Evolutionary conservation across 2,329 filamentous ascomycete genomes (phyloP).

Genomic region (Alternaria sp.): DNA sequence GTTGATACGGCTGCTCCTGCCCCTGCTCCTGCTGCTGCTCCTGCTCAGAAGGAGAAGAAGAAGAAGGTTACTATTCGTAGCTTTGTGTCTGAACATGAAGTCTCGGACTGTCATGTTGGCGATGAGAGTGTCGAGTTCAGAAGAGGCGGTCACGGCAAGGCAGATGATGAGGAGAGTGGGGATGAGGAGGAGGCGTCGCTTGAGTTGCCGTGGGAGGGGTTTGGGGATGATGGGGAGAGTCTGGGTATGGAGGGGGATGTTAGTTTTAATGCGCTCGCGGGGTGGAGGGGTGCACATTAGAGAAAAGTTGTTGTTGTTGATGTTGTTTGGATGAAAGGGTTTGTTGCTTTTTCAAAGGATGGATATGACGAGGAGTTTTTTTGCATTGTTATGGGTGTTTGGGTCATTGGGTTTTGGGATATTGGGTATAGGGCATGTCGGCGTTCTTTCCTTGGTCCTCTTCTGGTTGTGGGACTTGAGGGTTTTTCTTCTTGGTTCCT

Average conservation of each 20-base stretch:
- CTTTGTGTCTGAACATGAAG: conserved; percentile 27
- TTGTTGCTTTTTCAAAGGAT: background rate
- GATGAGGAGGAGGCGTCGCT: conserved; percentile 35
- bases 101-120: conserved; percentile 15
- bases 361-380: background rate
- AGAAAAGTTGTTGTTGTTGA: too few relatives aligned
- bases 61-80: conserved; percentile 52
- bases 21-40: too few relatives aligned
- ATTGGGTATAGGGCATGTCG: background rate
- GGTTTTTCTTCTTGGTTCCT: too few relatives aligned
- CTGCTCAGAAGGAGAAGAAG: conserved; percentile 28
- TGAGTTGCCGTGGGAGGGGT: conserved; percentile 53
- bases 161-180: conserved; percentile 15
- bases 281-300: conserved; percentile 24
- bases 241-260: conserved; percentile 19
- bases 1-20: too few relatives aligned
- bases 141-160: conserved; percentile 2
- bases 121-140: conserved; percentile 31
- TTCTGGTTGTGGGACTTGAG: too few relatives aligned
- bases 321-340: too few relatives aligned
- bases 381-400: background rate
- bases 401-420: too few relatives aligned
- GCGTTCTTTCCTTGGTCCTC: too few relatives aligned
- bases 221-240: conserved; percentile 35
- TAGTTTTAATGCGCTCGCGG: conserved; percentile 23